Evolutionary conservation across 129 eudicot species (phyloP).

Genomic region (Flaveria sonorensis): DNA sequence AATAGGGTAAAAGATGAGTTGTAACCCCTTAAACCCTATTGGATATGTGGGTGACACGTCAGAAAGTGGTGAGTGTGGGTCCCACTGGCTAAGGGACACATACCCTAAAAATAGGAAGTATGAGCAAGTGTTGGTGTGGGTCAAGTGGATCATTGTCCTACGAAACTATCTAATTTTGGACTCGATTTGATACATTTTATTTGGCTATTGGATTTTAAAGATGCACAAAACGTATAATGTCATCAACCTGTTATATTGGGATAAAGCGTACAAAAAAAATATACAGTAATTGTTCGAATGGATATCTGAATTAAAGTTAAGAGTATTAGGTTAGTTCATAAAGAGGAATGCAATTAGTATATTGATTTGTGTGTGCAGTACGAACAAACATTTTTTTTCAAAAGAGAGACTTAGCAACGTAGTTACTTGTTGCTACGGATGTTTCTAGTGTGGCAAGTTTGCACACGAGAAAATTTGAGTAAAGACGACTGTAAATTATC

Average conservation of each 20-base stretch:
- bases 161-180: conserved; percentile 34
- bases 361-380: too few relatives aligned
- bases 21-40: conserved; percentile 46
- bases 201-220: conserved; percentile 13
- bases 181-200: conserved; percentile 20
- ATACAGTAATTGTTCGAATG: neutral
- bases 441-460: too few relatives aligned
- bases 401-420: too few relatives aligned
- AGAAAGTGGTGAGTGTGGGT: conserved; percentile 30
- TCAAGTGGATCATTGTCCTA: conserved; percentile 42
- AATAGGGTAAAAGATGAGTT: conserved; percentile 36
- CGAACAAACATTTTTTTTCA: too few relatives aligned
- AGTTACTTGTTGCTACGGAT: too few relatives aligned
- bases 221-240: conserved; percentile 18
- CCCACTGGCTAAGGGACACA: conserved; percentile 35
- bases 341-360: too few relatives aligned
- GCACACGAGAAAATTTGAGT: too few relatives aligned
- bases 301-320: too few relatives aligned
- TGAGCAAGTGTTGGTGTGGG: conserved; percentile 33
- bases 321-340: too few relatives aligned
- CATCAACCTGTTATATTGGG: conserved; percentile 27
- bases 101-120: conserved; percentile 39
- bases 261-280: neutral
- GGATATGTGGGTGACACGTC: conserved; percentile 46
- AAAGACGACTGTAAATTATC: too few relatives aligned